phyloP scores from a whole-genome alignment of 352 stramenopile species.

The Blastocystis sp. region DNA sequence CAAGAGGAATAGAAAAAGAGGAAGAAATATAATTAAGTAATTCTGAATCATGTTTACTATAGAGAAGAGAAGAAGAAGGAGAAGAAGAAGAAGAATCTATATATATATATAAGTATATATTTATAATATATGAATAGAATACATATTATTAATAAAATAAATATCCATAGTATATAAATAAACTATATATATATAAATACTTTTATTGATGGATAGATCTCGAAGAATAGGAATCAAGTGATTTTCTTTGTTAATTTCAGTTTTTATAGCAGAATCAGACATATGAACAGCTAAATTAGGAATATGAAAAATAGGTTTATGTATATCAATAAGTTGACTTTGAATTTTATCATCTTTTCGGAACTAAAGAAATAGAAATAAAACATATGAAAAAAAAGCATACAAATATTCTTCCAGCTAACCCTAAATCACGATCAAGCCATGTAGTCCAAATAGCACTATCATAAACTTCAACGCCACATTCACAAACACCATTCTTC shows the following conservation, averaged over 20 bases:
- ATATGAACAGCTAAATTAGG: constrained; percentile 90
- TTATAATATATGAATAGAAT: too few species aligned
- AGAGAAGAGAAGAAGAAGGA: too few species aligned
- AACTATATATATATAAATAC: too few species aligned
- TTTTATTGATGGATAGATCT: too few species aligned
- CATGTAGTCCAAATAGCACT: constrained; percentile 88
- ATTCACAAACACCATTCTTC: constrained; percentile 58
- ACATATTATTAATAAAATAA: too few species aligned
- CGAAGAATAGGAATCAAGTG: constrained; percentile 75
- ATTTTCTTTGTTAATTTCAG: constrained; percentile 84
- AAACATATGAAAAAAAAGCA: constrained; percentile 35
- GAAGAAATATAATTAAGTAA: constrained; percentile 15
- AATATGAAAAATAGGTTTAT: constrained; percentile 76
- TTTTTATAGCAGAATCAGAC: constrained; percentile 52
- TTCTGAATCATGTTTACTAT: constrained; percentile 7
- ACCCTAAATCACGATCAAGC: constrained; percentile 81
- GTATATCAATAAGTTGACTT: constrained; percentile 66
- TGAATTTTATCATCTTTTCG: constrained; percentile 8
- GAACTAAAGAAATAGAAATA: constrained; percentile 33
- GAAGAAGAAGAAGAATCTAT: too few species aligned
- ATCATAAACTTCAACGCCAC: constrained; percentile 61
- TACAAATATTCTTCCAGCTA: constrained; percentile 72
- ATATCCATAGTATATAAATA: too few species aligned
- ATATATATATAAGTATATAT: too few species aligned
- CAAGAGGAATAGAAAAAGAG: background rate